phyloP scores from a whole-genome alignment of 2,329 filamentous ascomycete species.

The Penicillium sp. region DNA sequence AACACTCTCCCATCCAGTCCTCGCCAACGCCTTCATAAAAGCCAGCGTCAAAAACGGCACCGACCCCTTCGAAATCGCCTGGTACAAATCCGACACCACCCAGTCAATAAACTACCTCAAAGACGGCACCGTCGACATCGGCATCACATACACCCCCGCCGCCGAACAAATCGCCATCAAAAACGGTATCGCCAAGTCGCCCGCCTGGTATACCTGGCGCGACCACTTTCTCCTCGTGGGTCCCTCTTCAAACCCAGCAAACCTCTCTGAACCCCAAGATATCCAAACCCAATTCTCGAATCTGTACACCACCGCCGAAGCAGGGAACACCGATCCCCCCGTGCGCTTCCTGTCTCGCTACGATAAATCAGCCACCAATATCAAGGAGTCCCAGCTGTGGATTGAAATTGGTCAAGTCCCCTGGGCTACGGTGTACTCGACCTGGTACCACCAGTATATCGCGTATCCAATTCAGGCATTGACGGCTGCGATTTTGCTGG shows the following conservation, averaged over 20 bases:
- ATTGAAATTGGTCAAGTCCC: constrained; percentile 53
- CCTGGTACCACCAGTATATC: constrained; percentile 57
- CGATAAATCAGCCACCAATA: constrained; percentile 59
- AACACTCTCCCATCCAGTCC: constrained; percentile 25
- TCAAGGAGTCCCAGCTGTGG: constrained; percentile 56
- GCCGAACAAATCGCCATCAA: constrained; percentile 54
- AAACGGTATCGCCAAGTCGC: constrained; percentile 43
- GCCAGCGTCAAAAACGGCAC: constrained; percentile 38
- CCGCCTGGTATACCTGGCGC: constrained; percentile 53
- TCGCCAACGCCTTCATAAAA: constrained; percentile 49
- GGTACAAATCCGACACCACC: constrained; percentile 56
- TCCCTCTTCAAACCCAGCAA: constrained; percentile 43
- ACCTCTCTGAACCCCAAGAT: constrained; percentile 38
- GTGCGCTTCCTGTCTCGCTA: constrained; percentile 54
- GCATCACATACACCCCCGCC: constrained; percentile 54
- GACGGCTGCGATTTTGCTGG: constrained; percentile 47
- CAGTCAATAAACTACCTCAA: constrained; percentile 54
- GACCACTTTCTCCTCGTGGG: constrained; percentile 57
- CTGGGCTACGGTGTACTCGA: constrained; percentile 53
- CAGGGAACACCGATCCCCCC: constrained; percentile 37
- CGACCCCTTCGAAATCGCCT: constrained; percentile 51
- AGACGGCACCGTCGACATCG: constrained; percentile 49
- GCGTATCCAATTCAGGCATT: constrained; percentile 56
- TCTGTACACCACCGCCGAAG: constrained; percentile 45
- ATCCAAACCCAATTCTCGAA: constrained; percentile 44